Evolutionary conservation across 2,329 filamentous ascomycete genomes (phyloP), one percentile per base, ranked within the genome.

Genomic region (Paracamarosporium sp.): DNA sequence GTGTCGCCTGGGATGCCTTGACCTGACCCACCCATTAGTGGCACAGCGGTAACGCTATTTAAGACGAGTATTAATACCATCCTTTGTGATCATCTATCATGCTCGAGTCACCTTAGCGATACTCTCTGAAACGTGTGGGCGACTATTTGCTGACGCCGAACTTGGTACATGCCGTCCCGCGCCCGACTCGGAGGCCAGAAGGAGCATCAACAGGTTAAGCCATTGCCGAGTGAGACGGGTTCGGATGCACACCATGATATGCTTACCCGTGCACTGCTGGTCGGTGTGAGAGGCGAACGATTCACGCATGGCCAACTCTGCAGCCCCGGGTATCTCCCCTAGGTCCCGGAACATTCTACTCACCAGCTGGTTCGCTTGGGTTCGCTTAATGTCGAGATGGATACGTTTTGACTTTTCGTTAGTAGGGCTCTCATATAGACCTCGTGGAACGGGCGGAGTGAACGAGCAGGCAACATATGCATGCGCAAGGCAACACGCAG

Each of bases 1-100:
- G 53, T 53, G 55, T 30, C 36, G 55, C 50, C 54, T 55, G 56
- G 64, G 57, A 52, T 33, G 35, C 40, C 50, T 28, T 28, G 35
- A 30, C 27, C 20, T 28, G 45, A 55, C 56, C 43, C 38, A 46
- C 46, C 35, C 41, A 41, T 25, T 41, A 52, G 35, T 45, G 25
- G 55, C 27, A 47, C 41, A 52, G 35, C 40, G 25, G 55, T 20
- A 47, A 46, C 47, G 45, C 40, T 24, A 17, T 28, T 24, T 41
- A 40, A 47, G n/a, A 55, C 33, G n/a, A 28, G n/a, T 33, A 27
- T 17, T 51, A 51, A 51, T 31, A 15, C 36, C 36, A 41, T 38
- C 35, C 15, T 5, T 22, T 31, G 22, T 38, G 36, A 31, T 8
- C 25, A 30, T 8, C n/a, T 17, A 6, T 41, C 36, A 41, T 51